Conservation (phyloP, 192 early-diverging fungal genomes). For the Rhizophagus clarus region DNA sequence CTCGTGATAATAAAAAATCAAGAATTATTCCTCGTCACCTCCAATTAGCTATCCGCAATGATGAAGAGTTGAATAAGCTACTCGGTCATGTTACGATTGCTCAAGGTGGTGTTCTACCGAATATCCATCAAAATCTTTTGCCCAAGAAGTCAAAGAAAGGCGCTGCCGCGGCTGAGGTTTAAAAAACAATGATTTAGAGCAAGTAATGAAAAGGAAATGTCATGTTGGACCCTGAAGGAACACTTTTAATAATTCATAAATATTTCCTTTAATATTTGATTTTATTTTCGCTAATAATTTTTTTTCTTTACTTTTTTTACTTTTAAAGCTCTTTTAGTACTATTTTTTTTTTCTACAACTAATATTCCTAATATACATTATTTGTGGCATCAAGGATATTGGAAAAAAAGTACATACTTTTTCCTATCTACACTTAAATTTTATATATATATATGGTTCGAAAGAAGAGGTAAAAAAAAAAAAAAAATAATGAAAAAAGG, state of each 20-base stretch:
- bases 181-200: constrained; percentile 32
- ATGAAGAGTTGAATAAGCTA: constrained; percentile 68
- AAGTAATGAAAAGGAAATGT: background rate
- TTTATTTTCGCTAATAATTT: background rate
- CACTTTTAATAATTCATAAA: background rate
- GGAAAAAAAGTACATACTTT: no score
- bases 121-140: constrained; percentile 85
- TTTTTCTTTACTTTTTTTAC: background rate
- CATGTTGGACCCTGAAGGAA: background rate
- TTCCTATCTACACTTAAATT: no score
- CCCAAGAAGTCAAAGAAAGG: constrained; percentile 80
- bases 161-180: constrained; percentile 60
- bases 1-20: constrained; percentile 92
- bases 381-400: background rate
- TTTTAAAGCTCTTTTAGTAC: background rate
- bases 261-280: no score
- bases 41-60: constrained; percentile 94
- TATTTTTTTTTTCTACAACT: background rate
- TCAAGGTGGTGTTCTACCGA: constrained; percentile 92
- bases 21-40: constrained; percentile 96
- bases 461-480: background rate
- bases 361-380: background rate
- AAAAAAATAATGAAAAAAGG: background rate
- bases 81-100: constrained; percentile 76
- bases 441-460: no score